Evolutionary conservation across 2,329 filamentous ascomycete species (phyloP), one percentile per base, ranked within the genome.

Genomic region (Diaporthe destruens): DNA sequence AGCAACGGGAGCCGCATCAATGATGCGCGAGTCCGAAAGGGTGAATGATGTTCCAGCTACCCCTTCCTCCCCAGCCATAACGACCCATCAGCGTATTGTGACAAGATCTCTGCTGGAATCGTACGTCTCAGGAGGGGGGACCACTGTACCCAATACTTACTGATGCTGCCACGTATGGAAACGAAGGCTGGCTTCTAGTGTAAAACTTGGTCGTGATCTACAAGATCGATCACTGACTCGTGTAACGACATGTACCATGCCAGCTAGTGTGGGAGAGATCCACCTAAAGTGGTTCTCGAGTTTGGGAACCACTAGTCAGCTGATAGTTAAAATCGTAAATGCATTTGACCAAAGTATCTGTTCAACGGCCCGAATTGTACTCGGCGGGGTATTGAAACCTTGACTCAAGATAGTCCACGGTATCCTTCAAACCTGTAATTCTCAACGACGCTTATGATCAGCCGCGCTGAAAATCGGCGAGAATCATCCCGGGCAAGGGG

Each of bases 141-240:
- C 47, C 47, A 53, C 47, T 66, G 61, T 66, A 39, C n/a, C 36
- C 36, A 39, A 14, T 39, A 12, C 36, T 59, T 59, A 25, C 44
- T 36, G 29, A 12, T 49, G 44, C 44, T 36, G 44, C 36, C 44
- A 23, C 29, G 9, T 25, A 25, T 51, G 44, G 29, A 39, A 66
- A 66, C 12, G 47, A 53, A 66, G 61, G 32, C 5, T 47, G 47
- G 34, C 25, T 67, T 67, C 36, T 44, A n/a, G n/a, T n/a, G n/a
- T n/a, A 44, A 55, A 44, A 23, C n/a, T 34, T 55, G 23, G 54
- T 14, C 49, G 32, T 42, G 63, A 67, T 67, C 63, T 54, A n/a
- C 63, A 55, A 32, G 49, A 54, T 44, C n/a, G 55, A 44, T n/a
- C n/a, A 49, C 49, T 67, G 51, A 55, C 63, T 67, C 63, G 47